Evolutionary conservation across 495 filamentous ascomycete species (phyloP), one percentile per base, ranked within the genome.

Genomic region (Talaromyces adpressus): DNA sequence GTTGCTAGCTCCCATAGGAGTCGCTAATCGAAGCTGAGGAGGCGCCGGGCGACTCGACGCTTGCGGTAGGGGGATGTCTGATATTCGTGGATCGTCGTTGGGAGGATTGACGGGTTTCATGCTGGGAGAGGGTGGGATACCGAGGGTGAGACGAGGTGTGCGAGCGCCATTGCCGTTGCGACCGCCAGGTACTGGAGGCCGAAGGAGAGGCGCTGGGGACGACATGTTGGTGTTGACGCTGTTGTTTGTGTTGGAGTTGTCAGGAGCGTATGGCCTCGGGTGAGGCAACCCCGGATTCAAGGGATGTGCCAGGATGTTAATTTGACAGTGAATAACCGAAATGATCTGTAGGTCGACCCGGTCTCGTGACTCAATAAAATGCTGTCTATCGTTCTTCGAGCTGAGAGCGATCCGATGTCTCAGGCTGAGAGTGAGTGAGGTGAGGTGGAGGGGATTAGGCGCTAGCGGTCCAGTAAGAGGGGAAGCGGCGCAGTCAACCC

Each of bases 121-220:
- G 76, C 83, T 92, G 53, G 91, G 88, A 25, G 91, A 93, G 2
- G 88, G 88, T 32, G 92, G 92, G 34, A 97, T 97, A 22, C 91
- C 89, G 57, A 97, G 82, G 32, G 91, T 92, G 57, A 97, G 81
- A 68, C 91, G 87, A 22, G 92, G 92, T 49, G 87, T 79, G 71
- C 89, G 82, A 25, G 82, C 76, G 62, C 84, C 85, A 67, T 81
- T 77, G 61, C 82, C 83, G 63, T 77, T 79, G 72, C 89, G 87
- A 68, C 81, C 81, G 64, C 91, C 90, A 29, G 89, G 89, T 62
- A 95, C 87, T 62, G 91, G 90, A 45, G 92, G 91, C 52, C 92
- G 89, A 39, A 93, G 85, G 59, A 96, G 84, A 57, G 92, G 91
- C 49, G 84, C 84, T 63, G 89, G 87, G 36, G 90, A 86, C 56